Conservation (phyloP, 1,284 basidiomycete species). For the Austroboletus novae-zelandiae region DNA sequence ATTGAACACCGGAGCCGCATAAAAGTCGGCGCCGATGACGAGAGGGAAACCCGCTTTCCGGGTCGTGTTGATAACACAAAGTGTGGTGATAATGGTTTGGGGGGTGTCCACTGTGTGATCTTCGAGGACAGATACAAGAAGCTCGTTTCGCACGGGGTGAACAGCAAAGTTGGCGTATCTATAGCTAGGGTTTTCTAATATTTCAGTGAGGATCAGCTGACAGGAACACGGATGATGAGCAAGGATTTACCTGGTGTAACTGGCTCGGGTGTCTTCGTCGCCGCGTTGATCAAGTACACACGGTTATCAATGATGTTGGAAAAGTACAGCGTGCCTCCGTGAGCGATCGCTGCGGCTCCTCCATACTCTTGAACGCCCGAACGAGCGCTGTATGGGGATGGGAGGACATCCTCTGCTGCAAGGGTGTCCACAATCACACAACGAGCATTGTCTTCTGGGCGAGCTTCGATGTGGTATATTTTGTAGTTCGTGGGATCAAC, state of each 20-base stretch:
- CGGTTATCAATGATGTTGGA: slow-evolving; percentile 30
- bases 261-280: slow-evolving; percentile 8
- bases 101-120: slow-evolving; percentile 58
- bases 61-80: slow-evolving; percentile 45
- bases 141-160: slow-evolving; percentile 24
- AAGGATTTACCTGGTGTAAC: slow-evolving; percentile 26
- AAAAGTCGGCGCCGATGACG: slow-evolving; percentile 56
- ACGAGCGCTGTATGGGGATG: slow-evolving; percentile 35
- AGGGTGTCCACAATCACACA: slow-evolving; percentile 28
- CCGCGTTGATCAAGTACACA: slow-evolving; percentile 20
- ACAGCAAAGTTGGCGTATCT: slow-evolving; percentile 49
- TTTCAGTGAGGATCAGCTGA: slow-evolving; percentile 1
- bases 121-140: slow-evolving; percentile 44
- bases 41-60: slow-evolving; percentile 28
- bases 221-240: background rate
- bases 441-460: slow-evolving; percentile 39
- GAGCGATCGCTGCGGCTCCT: slow-evolving; percentile 35
- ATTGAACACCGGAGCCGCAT: slow-evolving; percentile 56
- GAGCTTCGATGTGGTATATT: slow-evolving; percentile 40
- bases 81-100: slow-evolving; percentile 45
- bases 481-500: slow-evolving; percentile 32
- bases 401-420: slow-evolving; percentile 30
- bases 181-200: slow-evolving; percentile 35
- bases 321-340: slow-evolving; percentile 30
- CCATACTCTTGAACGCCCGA: slow-evolving; percentile 42